These are phyloP conservation scores for Pleurotus giganteus DNA, from an alignment of 768 basidiomycete genomes.

Conservation along the genomic window DNA sequence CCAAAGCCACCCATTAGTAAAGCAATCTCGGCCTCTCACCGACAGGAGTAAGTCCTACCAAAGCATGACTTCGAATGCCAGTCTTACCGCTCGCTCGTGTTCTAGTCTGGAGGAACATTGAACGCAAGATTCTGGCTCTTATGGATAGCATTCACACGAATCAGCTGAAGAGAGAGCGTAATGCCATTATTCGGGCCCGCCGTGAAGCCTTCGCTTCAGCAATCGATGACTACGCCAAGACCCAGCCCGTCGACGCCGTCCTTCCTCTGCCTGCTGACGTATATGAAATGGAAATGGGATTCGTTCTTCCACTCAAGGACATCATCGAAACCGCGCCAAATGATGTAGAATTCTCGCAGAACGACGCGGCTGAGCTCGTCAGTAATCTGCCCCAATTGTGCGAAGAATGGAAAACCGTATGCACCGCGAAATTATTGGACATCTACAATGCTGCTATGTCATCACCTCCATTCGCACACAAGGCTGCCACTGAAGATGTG, in stretches of 20 bases:
- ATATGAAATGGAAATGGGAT: constrained; percentile 11
- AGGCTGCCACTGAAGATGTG: neutral
- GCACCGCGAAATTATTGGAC: neutral
- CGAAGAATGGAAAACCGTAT: neutral
- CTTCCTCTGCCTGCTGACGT: constrained; percentile 18
- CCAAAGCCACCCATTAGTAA: too few species aligned
- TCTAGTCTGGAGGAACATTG: too few species aligned
- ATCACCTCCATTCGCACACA: too few species aligned
- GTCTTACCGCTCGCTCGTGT: too few species aligned
- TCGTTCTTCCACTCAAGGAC: too few species aligned
- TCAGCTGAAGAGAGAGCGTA: constrained; percentile 12
- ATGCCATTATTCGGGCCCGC: constrained; percentile 7
- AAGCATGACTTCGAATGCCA: too few species aligned
- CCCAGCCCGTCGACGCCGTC: constrained; percentile 13
- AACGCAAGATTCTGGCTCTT: neutral
- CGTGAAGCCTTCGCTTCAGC: constrained; percentile 11
- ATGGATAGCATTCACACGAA: neutral
- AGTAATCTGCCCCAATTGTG: neutral
- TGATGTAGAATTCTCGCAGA: neutral
- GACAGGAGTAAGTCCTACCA: too few species aligned
- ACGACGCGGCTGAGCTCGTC: neutral
- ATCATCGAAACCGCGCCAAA: neutral
- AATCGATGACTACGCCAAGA: constrained; percentile 12
- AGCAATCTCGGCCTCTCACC: too few species aligned
- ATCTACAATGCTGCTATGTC: too few species aligned